phyloP scores from a whole-genome alignment of 2,329 filamentous ascomycete species.

The Metarhizium album region DNA sequence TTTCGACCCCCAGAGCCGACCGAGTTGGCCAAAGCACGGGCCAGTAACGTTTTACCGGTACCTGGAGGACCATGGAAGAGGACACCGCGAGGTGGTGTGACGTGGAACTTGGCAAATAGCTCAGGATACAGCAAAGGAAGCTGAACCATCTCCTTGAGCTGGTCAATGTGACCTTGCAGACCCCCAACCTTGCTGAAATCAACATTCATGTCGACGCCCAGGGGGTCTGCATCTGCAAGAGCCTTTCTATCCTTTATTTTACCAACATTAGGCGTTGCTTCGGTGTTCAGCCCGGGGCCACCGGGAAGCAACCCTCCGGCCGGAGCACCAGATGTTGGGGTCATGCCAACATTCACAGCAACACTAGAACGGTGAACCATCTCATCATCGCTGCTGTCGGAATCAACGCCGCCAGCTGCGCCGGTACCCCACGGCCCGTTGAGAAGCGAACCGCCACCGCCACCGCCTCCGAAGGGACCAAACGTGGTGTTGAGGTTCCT shows the following conservation, averaged over 20 bases:
- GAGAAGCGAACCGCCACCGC: constrained; percentile 60
- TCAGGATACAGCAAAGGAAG: constrained; percentile 90
- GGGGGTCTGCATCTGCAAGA: constrained; percentile 83
- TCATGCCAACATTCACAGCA: constrained; percentile 52
- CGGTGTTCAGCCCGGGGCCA: constrained; percentile 28
- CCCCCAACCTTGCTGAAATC: constrained; percentile 93
- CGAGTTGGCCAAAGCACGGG: constrained; percentile 82
- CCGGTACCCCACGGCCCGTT: constrained; percentile 64
- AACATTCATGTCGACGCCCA: constrained; percentile 85
- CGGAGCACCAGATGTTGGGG: constrained; percentile 40
- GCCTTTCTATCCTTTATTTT: constrained; percentile 90
- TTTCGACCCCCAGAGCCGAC: constrained; percentile 83
- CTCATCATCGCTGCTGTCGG: constrained; percentile 95
- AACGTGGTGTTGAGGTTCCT: constrained; percentile 79
- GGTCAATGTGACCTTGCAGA: constrained; percentile 85
- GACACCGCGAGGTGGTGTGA: constrained; percentile 89
- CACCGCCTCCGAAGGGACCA: constrained; percentile 84
- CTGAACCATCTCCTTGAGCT: constrained; percentile 97
- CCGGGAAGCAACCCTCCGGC: constrained; percentile 32
- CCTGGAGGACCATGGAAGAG: constrained; percentile 94
- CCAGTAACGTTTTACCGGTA: constrained; percentile 95
- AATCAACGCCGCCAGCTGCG: constrained; percentile 71
- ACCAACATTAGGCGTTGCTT: constrained; percentile 67
- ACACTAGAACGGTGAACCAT: constrained; percentile 49
- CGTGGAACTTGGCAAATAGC: constrained; percentile 81